These are phyloP conservation scores for Sporisorium exsertum DNA, from an alignment of 1,284 basidiomycete genomes.

Conservation along the genomic window DNA sequence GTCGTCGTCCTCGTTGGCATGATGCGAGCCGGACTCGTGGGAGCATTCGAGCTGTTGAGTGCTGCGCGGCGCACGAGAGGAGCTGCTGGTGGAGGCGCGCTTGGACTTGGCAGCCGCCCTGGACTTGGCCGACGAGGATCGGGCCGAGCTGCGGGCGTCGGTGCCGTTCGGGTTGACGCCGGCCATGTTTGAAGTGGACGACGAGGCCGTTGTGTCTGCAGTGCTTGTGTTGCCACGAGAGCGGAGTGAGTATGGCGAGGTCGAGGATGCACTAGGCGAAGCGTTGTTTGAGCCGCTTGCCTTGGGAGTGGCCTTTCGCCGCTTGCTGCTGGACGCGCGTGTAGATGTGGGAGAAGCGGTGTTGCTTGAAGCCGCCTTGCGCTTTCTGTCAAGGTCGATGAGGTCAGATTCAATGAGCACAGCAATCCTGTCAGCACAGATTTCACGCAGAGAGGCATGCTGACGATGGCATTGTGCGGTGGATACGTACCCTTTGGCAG, in stretches of 20 bases:
- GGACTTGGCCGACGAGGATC: slow-evolving; percentile 22
- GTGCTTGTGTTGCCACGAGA: slow-evolving; percentile 24
- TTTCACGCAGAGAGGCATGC: not conserved
- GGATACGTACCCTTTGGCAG: slow-evolving; percentile 29
- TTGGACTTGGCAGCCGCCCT: slow-evolving; percentile 22
- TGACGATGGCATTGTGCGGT: not conserved
- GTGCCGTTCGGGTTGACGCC: slow-evolving; percentile 22
- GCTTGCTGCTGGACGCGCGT: slow-evolving; percentile 30
- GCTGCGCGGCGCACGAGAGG: slow-evolving; percentile 16
- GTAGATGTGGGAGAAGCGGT: slow-evolving; percentile 9
- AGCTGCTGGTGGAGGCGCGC: slow-evolving; percentile 25
- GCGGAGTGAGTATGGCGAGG: slow-evolving; percentile 37
- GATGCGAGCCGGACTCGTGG: slow-evolving; percentile 18
- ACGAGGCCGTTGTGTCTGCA: slow-evolving; percentile 2
- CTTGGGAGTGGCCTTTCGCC: slow-evolving; percentile 27
- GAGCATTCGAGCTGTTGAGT: slow-evolving; percentile 29
- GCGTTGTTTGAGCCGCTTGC: slow-evolving; percentile 5
- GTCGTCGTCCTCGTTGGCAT: slow-evolving; percentile 1
- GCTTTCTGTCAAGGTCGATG: slow-evolving; percentile 14
- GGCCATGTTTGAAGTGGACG: slow-evolving; percentile 24
- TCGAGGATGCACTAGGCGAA: slow-evolving; percentile 11
- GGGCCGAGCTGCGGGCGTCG: slow-evolving; percentile 19
- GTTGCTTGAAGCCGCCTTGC: slow-evolving; percentile 24
- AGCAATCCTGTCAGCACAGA: not conserved
- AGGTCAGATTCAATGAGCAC: not conserved